Base-by-base conservation (phyloP, 805 yeast species). In the Ogataea paradorogensis region DNA sequence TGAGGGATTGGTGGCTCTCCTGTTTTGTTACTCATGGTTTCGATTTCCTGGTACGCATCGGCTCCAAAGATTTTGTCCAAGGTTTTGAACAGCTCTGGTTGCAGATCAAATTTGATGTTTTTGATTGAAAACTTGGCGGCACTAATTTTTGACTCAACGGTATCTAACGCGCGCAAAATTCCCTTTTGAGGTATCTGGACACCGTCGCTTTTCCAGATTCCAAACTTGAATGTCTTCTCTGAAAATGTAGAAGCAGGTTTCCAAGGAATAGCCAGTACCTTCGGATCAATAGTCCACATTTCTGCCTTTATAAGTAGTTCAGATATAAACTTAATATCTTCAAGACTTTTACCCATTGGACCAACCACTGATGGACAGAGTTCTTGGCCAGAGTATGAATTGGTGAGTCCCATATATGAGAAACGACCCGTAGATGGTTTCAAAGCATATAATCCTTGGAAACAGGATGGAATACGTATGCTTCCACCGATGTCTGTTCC, bases 211-310 rank as follows among this genome's bases (percentile, higher is more conserved):
- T 50, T 51, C 48, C 72, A 48, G 9, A 75, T 51, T 4, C 79
- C 83, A 48, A 78, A 53, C 13, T 58, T 66, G 15, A 74, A 52
- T 46, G 67, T 30, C 18, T 28, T 69, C 21, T 46, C 45, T 9
- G 18, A 25, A 9, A 33, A 8, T 4, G 29, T 18, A 4, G 28
- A 13, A 9, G 13, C 7, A 8, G 41, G 45, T 42, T 69, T 61
- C 79, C 80, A 78, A 1, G 78, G 72, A 18, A 78, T 54, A 20
- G 78, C 75, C 14, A 67, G 50, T 28, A 65, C 58, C 45, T 70
- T 73, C 2, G 80, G 75, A 51, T 80, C 84, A 29, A 52, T 40
- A 9, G 52, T 39, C 77, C 80, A 71, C 7, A 78, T 73, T 40
- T 70, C 59, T 15, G 61, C 46, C 27, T 57, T 56, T 14, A 73